phyloP scores from a whole-genome alignment of 1,139 yeast species.

The Pichiaceae sp. region DNA sequence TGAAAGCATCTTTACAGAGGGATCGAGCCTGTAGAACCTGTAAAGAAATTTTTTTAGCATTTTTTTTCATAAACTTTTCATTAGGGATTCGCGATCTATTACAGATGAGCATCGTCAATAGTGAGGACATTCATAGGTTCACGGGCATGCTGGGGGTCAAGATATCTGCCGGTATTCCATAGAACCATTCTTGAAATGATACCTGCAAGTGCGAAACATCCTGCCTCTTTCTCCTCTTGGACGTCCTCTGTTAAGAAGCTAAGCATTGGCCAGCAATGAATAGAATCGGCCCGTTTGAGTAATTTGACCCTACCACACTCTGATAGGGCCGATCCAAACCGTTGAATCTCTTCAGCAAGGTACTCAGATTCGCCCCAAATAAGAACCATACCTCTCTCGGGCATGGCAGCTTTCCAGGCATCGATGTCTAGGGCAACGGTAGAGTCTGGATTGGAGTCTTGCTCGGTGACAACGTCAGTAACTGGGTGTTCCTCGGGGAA shows the following conservation, averaged over 20 bases:
- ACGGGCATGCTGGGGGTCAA: constrained; percentile 15
- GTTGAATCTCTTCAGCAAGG: constrained; percentile 28
- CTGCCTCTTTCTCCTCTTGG: constrained; percentile 29
- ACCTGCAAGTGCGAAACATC: constrained; percentile 25
- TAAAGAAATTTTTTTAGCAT: no score
- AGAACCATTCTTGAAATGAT: constrained; percentile 25
- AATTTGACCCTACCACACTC: constrained; percentile 21
- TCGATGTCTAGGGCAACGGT: constrained; percentile 6
- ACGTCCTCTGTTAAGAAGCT: constrained; percentile 26
- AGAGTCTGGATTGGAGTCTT: neutral
- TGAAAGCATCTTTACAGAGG: no score
- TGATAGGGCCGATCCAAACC: constrained; percentile 19
- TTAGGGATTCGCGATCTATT: no score
- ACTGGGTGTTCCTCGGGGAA: neutral
- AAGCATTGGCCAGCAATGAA: constrained; percentile 29
- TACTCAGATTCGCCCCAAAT: constrained; percentile 33
- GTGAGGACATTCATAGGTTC: constrained; percentile 26
- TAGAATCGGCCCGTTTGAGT: constrained; percentile 18
- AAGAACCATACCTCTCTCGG: constrained; percentile 27
- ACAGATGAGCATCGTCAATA: constrained; percentile 24
- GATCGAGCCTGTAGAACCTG: no score
- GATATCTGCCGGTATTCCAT: constrained; percentile 20
- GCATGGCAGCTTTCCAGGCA: constrained; percentile 34
- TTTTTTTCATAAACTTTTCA: no score
- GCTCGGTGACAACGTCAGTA: neutral